A percentile compares a stretch with the other conserved stretches of the same genome.
phyloP scores from a whole-genome alignment of 176 grass and related monocot species.

The Carex kokanica region DNA sequence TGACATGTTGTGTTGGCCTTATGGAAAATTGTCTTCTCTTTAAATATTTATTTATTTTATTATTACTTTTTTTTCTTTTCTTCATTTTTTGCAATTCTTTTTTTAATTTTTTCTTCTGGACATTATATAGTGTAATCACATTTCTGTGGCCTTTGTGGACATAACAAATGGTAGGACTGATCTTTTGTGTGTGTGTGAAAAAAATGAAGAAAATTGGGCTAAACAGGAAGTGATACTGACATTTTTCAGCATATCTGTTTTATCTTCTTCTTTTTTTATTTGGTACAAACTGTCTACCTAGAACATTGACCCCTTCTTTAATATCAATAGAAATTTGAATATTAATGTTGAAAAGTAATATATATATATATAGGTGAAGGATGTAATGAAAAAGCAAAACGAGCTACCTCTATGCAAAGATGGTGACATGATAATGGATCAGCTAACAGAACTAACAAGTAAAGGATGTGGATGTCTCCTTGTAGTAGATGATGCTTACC shows the following conservation, averaged over 20 bases:
- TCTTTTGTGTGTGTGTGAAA: neutral
- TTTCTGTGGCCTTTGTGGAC: neutral
- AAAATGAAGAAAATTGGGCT: neutral
- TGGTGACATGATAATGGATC: slow-evolving; percentile 95
- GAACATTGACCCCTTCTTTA: neutral
- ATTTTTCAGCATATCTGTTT: neutral
- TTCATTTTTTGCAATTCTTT: neutral
- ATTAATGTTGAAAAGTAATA: neutral
- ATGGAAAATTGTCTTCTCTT: neutral
- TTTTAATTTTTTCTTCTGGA: neutral
- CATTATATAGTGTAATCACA: neutral
- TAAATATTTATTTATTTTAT: neutral
- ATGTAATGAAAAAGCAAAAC: slow-evolving; percentile 98
- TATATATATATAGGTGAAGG: slow-evolving; percentile 65
- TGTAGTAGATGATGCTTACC: slow-evolving; percentile 76
- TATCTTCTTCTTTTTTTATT: neutral
- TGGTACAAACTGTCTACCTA: neutral
- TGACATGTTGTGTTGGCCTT: neutral
- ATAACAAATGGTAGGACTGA: neutral
- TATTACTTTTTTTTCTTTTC: neutral
- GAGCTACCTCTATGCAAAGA: slow-evolving; percentile 93
- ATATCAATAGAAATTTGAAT: neutral
- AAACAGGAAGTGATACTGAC: neutral
- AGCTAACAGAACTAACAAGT: slow-evolving; percentile 89
- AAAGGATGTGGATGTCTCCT: slow-evolving; percentile 90